Base-by-base conservation (phyloP, 495 filamentous ascomycete species). In the Lepraria neglecta region DNA sequence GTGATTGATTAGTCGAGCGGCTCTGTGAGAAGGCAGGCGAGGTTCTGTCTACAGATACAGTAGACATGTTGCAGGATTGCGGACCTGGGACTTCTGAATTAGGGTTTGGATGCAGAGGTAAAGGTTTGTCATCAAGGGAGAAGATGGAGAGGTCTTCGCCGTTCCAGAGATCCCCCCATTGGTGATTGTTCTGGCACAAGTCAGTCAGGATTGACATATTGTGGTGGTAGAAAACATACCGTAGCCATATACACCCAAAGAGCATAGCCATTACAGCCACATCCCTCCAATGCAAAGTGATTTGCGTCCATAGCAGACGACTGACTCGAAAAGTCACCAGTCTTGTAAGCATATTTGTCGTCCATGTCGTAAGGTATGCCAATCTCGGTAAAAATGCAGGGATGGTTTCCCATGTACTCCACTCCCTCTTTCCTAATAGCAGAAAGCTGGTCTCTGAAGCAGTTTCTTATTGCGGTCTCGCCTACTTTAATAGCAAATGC, bases 311-410 rank as follows among this genome's bases (percentile, higher is more conserved):
- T 91, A 21, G 94, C 95, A 12, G 88, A 85, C 35, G 86, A 88
- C 68, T 98, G 94, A 64, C 90, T 96, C 58, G 88, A 86, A 69
- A 95, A 99, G 67, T 99, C 88, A 4, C 94, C 94, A n/a, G 91
- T 95, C 70, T 89, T 88, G 72, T 99, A 99, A 2, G 94, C 94
- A 64, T 91, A 75, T 73, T 96, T 89, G 60, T 95, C 83, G 68
- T 99, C 92, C 94, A 99, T 99, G 71, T 99, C 95, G 69, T 96
- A 99, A 0, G 94, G 94, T 62, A 97, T 96, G 28, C 94, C 94
- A 66, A 97, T 96, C 68, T 99, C 94, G 1, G 89, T 95, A 70
- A 96, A 88, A 12, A 98, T 75, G 65, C 92, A 87, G 1, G 94
- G 94, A 65, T 95, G 94, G 40, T 86, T 82, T 17, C 94, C 94